Evolutionary conservation across 768 basidiomycete species (phyloP), one percentile per base, ranked within the genome.

Genomic region (Dictyophora rubrovolvata): DNA sequence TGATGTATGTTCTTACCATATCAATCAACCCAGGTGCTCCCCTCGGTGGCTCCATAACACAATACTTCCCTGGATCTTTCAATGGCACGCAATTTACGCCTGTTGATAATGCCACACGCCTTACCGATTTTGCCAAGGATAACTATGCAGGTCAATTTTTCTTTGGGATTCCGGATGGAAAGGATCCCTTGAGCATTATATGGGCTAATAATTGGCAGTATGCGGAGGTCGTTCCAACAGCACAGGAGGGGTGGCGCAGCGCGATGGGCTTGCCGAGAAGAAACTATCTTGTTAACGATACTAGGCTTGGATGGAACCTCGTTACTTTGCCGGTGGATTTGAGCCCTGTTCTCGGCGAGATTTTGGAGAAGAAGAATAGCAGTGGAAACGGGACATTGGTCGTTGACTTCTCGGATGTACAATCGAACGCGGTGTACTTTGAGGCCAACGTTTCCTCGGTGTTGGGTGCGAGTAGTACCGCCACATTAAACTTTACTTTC

Each of bases 171-270:
- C 18, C 18, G n/a, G 17, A 53, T 17, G 60, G 54, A 20, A 34
- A 53, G n/a, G 56, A 63, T 7, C 54, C 60, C 17, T 60, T 67
- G 12, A 61, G 56, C 11, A 65, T 67, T 17, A 65, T 52, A 16
- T 67, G 66, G 66, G 66, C 66, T 18, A 63, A 60, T 36, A 67
- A 67, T 55, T 66, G 65, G 65, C 61, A 65, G 53, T 67, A 67
- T 56, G 63, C 65, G 23, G 61, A 66, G 42, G 34, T 36, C 4
- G 63, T 67, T 2, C 66, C 66, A 5, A 67, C 66, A 14, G 65
- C 48, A 9, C 49, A 28, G 5, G 66, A 67, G 49, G 65, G 65
- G 6, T 67, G 66, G 66, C 48, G 66, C 18, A 60, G 56, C n/a
- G 55, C 58, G 11, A 67, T 67, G 66, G 61, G 62, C 46, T n/a